A percentile compares a stretch with the other conserved stretches of the same genome.
These are phyloP conservation scores for Wallacemonas sp. DNA, from an alignment of 208 protist species.

Conservation along the genomic window DNA sequence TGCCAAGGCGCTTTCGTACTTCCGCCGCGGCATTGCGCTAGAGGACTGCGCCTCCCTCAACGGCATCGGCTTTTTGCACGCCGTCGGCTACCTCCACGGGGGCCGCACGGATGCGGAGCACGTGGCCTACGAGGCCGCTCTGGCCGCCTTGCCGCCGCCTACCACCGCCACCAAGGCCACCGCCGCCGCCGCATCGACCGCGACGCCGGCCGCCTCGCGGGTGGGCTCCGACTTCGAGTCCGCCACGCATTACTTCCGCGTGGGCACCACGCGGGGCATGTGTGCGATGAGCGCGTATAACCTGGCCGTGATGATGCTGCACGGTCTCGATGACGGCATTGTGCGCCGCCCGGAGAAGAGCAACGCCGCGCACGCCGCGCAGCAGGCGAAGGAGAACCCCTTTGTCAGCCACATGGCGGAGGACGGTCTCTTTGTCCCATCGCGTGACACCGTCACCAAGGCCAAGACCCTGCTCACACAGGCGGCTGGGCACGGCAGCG, in stretches of 20 bases:
- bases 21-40: constrained; percentile 45
- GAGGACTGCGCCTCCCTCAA: constrained; percentile 63
- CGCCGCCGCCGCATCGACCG: not conserved
- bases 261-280: constrained; percentile 16
- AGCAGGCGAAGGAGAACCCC: not conserved
- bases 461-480: constrained; percentile 47
- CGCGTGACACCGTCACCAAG: constrained; percentile 31
- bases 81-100: constrained; percentile 62
- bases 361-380: not conserved
- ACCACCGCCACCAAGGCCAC: constrained; percentile 1
- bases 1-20: constrained; percentile 55
- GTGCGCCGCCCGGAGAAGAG: not conserved
- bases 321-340: constrained; percentile 42
- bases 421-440: not conserved
- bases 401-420: not conserved
- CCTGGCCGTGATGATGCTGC: constrained; percentile 67
- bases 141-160: not conserved
- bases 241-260: constrained; percentile 52
- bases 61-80: constrained; percentile 84
- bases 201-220: not conserved
- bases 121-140: not conserved
- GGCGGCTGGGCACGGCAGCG: constrained; percentile 48
- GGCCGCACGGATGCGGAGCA: constrained; percentile 6
- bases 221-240: constrained; percentile 49
- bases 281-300: constrained; percentile 76